A percentile compares a stretch with the other conserved stretches of the same genome.
Conservation (phyloP, 805 yeast genomes). For the Lipomyces sp. region DNA sequence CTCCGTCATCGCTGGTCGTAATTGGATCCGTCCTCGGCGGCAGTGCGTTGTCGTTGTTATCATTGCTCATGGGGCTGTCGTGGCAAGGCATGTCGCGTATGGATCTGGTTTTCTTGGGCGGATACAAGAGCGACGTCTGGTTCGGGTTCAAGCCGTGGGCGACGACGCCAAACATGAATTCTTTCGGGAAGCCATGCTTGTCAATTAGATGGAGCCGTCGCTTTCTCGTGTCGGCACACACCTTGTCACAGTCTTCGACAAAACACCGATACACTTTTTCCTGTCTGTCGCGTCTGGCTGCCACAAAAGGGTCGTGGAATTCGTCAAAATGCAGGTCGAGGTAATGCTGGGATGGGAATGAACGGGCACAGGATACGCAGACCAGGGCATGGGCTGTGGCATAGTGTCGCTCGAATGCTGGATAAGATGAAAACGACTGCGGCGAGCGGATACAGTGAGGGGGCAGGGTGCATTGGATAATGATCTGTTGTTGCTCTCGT, state of each 20-base stretch:
- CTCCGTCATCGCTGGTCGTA: constrained; percentile 8
- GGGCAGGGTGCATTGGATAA: constrained; percentile 33
- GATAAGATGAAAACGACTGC: constrained; percentile 16
- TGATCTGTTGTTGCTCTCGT: neutral
- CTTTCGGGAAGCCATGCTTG: constrained; percentile 56
- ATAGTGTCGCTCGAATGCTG: constrained; percentile 41
- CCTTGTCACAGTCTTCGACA: constrained; percentile 49
- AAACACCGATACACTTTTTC: constrained; percentile 53
- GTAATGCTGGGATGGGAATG: constrained; percentile 52
- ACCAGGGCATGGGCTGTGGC: constrained; percentile 29
- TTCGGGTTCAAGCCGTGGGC: constrained; percentile 26
- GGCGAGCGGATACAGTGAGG: constrained; percentile 31
- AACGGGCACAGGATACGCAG: constrained; percentile 38
- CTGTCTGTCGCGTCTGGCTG: constrained; percentile 49
- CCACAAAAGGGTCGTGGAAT: constrained; percentile 56
- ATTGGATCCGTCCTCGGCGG: neutral
- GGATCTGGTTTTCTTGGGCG: neutral
- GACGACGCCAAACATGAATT: constrained; percentile 36
- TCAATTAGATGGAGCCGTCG: constrained; percentile 57
- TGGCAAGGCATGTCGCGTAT: neutral
- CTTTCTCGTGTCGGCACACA: constrained; percentile 49
- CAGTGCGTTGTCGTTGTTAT: neutral
- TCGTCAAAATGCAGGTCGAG: constrained; percentile 58
- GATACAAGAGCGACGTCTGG: constrained; percentile 30
- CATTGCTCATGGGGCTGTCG: neutral